A percentile compares a stretch with the other conserved stretches of the same genome.
phyloP scores from a whole-genome alignment of 768 basidiomycete genomes.

The Serendipita sp. region DNA sequence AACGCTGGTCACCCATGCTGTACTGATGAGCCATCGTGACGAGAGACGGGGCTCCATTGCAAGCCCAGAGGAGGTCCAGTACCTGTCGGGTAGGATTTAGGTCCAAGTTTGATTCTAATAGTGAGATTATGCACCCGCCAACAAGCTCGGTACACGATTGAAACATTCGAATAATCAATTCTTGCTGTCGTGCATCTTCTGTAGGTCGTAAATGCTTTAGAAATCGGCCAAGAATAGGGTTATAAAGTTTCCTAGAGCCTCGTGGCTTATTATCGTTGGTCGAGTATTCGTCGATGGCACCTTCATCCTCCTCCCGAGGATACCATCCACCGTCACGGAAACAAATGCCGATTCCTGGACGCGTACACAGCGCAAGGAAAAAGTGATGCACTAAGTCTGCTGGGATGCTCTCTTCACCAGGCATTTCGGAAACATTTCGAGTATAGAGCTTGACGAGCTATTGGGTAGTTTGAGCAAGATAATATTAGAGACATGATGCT shows the following conservation, averaged over 20 bases:
- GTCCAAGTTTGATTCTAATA: neutral
- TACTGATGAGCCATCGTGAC: slow-evolving; percentile 81
- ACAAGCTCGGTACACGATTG: slow-evolving; percentile 74
- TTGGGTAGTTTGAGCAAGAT: slow-evolving; percentile 9
- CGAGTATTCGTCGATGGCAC: slow-evolving; percentile 19
- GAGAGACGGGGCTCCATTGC: slow-evolving; percentile 77
- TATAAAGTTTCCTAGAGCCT: slow-evolving; percentile 37
- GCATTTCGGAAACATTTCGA: slow-evolving; percentile 30
- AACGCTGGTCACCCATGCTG: slow-evolving; percentile 64
- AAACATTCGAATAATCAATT: slow-evolving; percentile 68
- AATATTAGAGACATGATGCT: neutral
- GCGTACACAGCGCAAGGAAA: slow-evolving; percentile 64
- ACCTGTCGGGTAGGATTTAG: slow-evolving; percentile 27
- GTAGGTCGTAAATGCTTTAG: slow-evolving; percentile 67
- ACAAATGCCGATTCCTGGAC: slow-evolving; percentile 70
- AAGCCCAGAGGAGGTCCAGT: slow-evolving; percentile 50
- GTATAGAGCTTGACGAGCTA: slow-evolving; percentile 66
- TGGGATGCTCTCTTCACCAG: slow-evolving; percentile 34
- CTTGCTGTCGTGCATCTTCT: slow-evolving; percentile 74
- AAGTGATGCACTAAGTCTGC: slow-evolving; percentile 80
- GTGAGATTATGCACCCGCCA: slow-evolving; percentile 35
- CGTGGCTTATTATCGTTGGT: slow-evolving; percentile 9
- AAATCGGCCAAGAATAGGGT: slow-evolving; percentile 67
- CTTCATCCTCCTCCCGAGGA: slow-evolving; percentile 39
- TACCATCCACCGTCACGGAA: slow-evolving; percentile 90